Evolutionary conservation across 225 moss, liverwort and hornwort species (phyloP).

Genomic region (Pseudoscleropodium purum): DNA sequence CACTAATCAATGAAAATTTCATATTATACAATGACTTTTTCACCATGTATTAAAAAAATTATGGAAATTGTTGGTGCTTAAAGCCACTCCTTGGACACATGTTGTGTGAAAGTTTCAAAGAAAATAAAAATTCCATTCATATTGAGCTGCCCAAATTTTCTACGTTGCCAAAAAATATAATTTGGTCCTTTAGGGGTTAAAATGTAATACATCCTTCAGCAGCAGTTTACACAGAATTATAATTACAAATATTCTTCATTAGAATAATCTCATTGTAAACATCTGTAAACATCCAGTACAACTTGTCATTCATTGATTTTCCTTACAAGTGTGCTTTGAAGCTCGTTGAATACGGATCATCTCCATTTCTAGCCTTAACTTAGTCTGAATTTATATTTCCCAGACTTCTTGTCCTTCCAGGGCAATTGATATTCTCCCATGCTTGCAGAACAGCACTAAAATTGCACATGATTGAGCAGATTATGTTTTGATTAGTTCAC

Average conservation of each 20-base stretch:
- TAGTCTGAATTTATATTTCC: background rate
- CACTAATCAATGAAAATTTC: too few relatives aligned
- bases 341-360: background rate
- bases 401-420: background rate
- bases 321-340: background rate
- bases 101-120: too few relatives aligned
- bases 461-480: conserved; percentile 4
- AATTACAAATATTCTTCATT: background rate
- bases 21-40: too few relatives aligned
- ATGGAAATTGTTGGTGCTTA: too few relatives aligned
- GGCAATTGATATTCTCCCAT: background rate
- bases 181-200: too few relatives aligned
- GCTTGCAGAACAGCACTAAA: conserved; percentile 3
- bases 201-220: too few relatives aligned
- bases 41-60: too few relatives aligned
- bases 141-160: too few relatives aligned
- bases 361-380: background rate
- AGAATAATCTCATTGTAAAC: background rate
- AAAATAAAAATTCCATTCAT: too few relatives aligned
- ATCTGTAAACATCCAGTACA: background rate
- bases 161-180: too few relatives aligned
- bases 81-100: too few relatives aligned
- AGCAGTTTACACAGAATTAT: too few relatives aligned
- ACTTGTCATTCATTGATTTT: background rate
- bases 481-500: conserved; percentile 17